phyloP scores from a whole-genome alignment of 768 basidiomycete genomes.

The Termitomyces sp. region DNA sequence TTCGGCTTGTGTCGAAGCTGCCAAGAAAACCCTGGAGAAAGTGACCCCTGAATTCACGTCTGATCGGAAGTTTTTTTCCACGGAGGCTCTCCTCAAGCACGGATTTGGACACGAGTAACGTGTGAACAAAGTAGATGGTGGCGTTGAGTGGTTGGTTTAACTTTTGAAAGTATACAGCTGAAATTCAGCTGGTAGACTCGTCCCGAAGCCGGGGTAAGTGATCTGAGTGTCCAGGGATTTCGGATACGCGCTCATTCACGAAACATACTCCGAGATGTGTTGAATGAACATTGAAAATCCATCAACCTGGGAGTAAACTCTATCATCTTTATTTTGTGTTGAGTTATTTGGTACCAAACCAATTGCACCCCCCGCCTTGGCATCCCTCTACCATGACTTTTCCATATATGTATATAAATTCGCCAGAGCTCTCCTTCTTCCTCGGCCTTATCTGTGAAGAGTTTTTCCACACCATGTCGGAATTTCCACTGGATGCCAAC shows the following conservation, averaged over 20 bases:
- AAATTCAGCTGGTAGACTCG: not conserved
- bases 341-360: conserved; percentile 1
- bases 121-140: not conserved
- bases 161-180: not conserved
- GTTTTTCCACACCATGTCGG: not conserved
- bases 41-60: not conserved
- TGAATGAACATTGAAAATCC: not conserved
- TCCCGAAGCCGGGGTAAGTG: not conserved
- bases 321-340: not conserved
- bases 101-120: not conserved
- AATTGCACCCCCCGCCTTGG: not conserved
- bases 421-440: not conserved
- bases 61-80: not conserved
- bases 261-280: not conserved
- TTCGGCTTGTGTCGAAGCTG: not conserved
- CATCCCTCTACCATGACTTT: not conserved
- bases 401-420: not conserved
- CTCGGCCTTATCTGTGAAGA: not conserved
- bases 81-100: not conserved
- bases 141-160: not conserved
- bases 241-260: not conserved
- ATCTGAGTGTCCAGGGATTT: not conserved
- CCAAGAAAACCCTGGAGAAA: not conserved
- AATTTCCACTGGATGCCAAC: not conserved
- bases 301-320: not conserved